These are phyloP conservation scores for Alternaria panax DNA, from an alignment of 2,329 filamentous ascomycete species.

Conservation along the genomic window DNA sequence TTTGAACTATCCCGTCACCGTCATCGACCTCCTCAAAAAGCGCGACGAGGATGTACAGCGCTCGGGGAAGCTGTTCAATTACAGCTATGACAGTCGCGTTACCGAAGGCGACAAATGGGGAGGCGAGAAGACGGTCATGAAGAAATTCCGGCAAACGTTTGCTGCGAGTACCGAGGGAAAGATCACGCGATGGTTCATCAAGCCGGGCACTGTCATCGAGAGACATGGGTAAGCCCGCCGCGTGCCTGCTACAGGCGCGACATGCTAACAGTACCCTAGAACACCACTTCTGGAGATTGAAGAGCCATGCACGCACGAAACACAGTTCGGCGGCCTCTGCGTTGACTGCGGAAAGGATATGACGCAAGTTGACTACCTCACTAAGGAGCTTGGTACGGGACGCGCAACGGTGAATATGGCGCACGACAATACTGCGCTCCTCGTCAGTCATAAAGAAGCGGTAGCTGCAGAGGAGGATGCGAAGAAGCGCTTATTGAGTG, in stretches of 20 bases:
- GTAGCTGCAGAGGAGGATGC: slow-evolving; percentile 82
- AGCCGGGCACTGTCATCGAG: slow-evolving; percentile 67
- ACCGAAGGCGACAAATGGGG: slow-evolving; percentile 74
- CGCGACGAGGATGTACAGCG: slow-evolving; percentile 78
- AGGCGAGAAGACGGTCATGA: slow-evolving; percentile 72
- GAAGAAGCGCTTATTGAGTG: slow-evolving; percentile 80
- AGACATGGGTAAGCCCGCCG: slow-evolving; percentile 48
- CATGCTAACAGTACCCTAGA: slow-evolving; percentile 45
- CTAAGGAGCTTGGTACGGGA: slow-evolving; percentile 76
- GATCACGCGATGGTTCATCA: slow-evolving; percentile 78
- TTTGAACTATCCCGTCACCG: slow-evolving; percentile 91
- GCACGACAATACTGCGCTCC: slow-evolving; percentile 87
- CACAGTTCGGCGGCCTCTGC: slow-evolving; percentile 91
- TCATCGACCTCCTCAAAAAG: slow-evolving; percentile 81
- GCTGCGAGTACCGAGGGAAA: slow-evolving; percentile 84
- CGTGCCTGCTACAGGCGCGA: slow-evolving; percentile 7
- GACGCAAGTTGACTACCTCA: slow-evolving; percentile 87
- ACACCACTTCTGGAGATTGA: slow-evolving; percentile 76
- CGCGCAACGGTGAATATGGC: slow-evolving; percentile 94
- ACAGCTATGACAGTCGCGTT: slow-evolving; percentile 80
- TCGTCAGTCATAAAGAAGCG: slow-evolving; percentile 83
- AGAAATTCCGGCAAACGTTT: slow-evolving; percentile 78
- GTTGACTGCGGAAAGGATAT: slow-evolving; percentile 94
- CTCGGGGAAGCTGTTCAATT: slow-evolving; percentile 81
- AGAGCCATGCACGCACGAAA: slow-evolving; percentile 88